A percentile compares a stretch with the other conserved stretches of the same genome.
Evolutionary conservation across 352 stramenopile species (phyloP).

Genomic region (Globisporangium acanthophoron): DNA sequence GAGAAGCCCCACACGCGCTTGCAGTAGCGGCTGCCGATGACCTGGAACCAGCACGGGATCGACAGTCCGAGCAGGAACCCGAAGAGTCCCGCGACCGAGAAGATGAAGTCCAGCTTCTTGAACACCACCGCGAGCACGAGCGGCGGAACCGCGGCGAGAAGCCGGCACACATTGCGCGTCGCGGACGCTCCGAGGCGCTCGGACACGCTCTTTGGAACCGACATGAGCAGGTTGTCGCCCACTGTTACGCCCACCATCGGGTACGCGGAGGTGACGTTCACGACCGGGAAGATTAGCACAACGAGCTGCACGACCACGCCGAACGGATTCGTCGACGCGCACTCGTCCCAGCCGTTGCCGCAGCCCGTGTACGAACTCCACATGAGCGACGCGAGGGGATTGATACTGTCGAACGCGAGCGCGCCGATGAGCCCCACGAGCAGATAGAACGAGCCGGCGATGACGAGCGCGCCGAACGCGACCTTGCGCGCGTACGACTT

Average conservation of each 20-base stretch:
- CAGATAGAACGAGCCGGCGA: constrained; percentile 69
- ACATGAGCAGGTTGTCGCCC: constrained; percentile 85
- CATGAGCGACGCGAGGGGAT: constrained; percentile 73
- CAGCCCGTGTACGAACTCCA: constrained; percentile 78
- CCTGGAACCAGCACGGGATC: constrained; percentile 83
- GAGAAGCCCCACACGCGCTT: constrained; percentile 65
- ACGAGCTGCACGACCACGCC: constrained; percentile 67
- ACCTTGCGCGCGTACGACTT: constrained; percentile 61
- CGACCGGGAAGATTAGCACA: constrained; percentile 76
- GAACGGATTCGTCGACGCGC: constrained; percentile 34
- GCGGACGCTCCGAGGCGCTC: constrained; percentile 33
- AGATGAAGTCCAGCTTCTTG: constrained; percentile 87
- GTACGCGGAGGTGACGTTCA: constrained; percentile 83
- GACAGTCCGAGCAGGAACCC: constrained; percentile 72
- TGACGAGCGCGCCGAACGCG: constrained; percentile 54
- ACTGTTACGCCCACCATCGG: constrained; percentile 82
- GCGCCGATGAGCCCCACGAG: constrained; percentile 68
- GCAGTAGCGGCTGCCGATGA: constrained; percentile 76
- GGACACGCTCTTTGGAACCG: constrained; percentile 58
- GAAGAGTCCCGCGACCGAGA: constrained; percentile 69
- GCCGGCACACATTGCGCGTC: constrained; percentile 52
- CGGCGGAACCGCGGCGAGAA: constrained; percentile 58
- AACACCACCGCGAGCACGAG: constrained; percentile 75
- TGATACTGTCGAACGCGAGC: constrained; percentile 73
- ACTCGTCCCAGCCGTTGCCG: constrained; percentile 69